phyloP scores from a whole-genome alignment of 73 alveolate genomes.

The Symbiodinium natans region DNA sequence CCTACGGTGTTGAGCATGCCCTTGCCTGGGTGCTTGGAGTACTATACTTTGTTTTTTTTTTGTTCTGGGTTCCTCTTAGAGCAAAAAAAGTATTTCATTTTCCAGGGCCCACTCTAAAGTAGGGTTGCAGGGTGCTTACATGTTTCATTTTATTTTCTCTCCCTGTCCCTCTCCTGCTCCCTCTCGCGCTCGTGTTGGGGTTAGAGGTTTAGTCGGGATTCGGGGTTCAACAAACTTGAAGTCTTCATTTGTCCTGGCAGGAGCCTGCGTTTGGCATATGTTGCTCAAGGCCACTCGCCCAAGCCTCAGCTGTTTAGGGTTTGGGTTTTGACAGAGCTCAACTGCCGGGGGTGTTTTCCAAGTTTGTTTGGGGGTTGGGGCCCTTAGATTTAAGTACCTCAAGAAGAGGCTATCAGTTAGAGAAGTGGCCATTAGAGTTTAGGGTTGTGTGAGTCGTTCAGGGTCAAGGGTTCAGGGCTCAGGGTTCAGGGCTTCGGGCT shows the following conservation, averaged over 20 bases:
- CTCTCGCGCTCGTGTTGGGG: not conserved
- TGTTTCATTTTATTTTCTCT: too few species aligned
- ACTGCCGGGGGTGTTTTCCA: too few species aligned
- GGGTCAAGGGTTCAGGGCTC: not conserved
- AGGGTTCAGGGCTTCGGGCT: not conserved
- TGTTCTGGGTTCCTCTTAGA: too few species aligned
- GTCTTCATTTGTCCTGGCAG: not conserved
- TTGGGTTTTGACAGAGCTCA: not conserved
- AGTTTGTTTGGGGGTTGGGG: not conserved
- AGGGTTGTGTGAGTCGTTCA: too few species aligned
- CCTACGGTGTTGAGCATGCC: too few species aligned
- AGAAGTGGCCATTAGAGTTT: too few species aligned
- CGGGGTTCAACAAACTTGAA: not conserved
- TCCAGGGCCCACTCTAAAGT: too few species aligned
- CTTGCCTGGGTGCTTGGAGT: too few species aligned
- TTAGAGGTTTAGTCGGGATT: not conserved
- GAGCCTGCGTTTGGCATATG: conserved; percentile 61
- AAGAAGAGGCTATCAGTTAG: not conserved
- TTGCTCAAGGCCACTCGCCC: conserved; percentile 45
- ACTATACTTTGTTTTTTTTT: too few species aligned
- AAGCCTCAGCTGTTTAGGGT: not conserved
- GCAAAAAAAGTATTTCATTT: too few species aligned
- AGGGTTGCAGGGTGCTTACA: too few species aligned
- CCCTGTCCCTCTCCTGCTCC: too few species aligned
- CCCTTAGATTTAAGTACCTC: not conserved